Conservation (phyloP, 768 basidiomycete genomes). For the Termitomyces sp. region DNA sequence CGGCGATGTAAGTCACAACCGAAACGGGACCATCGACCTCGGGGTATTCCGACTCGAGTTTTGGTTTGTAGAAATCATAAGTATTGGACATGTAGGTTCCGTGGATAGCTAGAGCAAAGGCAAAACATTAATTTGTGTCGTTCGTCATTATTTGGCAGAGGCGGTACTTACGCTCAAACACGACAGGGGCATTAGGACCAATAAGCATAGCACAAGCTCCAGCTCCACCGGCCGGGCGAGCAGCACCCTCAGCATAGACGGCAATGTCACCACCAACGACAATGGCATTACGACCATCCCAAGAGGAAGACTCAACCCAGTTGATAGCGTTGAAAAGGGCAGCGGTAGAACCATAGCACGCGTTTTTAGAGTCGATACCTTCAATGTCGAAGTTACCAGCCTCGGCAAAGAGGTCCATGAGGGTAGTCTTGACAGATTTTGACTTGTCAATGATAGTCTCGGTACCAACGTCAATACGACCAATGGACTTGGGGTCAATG, state of each 20-base stretch:
- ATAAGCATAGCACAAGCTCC: slow-evolving; percentile 94
- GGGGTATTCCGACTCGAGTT: slow-evolving; percentile 91
- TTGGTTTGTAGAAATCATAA: slow-evolving; percentile 99
- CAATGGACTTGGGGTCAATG: slow-evolving; percentile 94
- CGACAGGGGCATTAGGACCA: slow-evolving; percentile 92
- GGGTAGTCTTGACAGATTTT: slow-evolving; percentile 95
- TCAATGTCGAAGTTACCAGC: slow-evolving; percentile 96
- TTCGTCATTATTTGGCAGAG: neutral
- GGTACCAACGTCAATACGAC: slow-evolving; percentile 96
- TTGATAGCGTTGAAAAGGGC: slow-evolving; percentile 98
- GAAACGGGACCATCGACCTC: slow-evolving; percentile 97
- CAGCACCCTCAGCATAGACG: slow-evolving; percentile 93
- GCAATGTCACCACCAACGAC: slow-evolving; percentile 97
- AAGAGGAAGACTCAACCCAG: slow-evolving; percentile 94
- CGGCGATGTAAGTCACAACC: slow-evolving; percentile 90
- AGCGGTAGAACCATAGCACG: slow-evolving; percentile 98
- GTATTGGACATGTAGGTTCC: slow-evolving; percentile 97
- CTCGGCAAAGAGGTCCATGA: slow-evolving; percentile 96
- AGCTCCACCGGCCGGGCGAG: slow-evolving; percentile 94
- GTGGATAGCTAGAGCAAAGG: slow-evolving; percentile 65
- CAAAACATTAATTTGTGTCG: slow-evolving; percentile 8
- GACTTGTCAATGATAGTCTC: slow-evolving; percentile 99
- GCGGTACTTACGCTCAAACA: slow-evolving; percentile 80
- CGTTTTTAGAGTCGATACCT: slow-evolving; percentile 98
- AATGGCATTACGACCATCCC: slow-evolving; percentile 97